A percentile compares a stretch with the other conserved stretches of the same genome.
Conservation (phyloP, 2,329 filamentous ascomycete genomes). For the Fusarium dimerum region DNA sequence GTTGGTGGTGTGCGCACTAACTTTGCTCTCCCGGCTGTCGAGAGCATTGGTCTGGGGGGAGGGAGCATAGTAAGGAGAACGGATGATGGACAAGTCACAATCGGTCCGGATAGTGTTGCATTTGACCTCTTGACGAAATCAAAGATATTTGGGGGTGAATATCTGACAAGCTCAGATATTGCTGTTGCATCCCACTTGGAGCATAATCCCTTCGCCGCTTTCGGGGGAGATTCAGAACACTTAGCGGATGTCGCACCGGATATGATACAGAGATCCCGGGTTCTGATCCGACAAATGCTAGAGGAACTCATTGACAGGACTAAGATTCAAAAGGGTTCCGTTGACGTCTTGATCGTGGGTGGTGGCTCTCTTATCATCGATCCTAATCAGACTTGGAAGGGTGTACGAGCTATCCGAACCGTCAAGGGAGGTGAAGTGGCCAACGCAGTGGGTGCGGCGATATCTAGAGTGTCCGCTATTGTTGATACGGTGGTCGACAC, state of each 20-base stretch:
- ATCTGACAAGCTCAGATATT: conserved; percentile 50
- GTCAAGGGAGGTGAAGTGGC: conserved; percentile 39
- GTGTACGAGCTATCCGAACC: conserved; percentile 38
- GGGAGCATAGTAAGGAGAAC: conserved; percentile 40
- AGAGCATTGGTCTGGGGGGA: conserved; percentile 35
- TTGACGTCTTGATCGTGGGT: conserved; percentile 35
- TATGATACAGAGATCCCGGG: conserved; percentile 23
- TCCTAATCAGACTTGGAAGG: conserved; percentile 33
- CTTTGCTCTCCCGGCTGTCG: conserved; percentile 12
- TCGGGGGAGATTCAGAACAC: conserved; percentile 2
- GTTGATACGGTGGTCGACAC: conserved; percentile 5
- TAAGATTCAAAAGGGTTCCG: conserved; percentile 28
- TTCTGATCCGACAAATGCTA: conserved; percentile 42
- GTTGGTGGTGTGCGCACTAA: conserved; percentile 12
- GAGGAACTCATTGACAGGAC: conserved; percentile 29
- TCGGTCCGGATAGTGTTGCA: conserved; percentile 54
- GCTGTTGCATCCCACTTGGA: conserved; percentile 42
- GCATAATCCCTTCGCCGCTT: conserved; percentile 19
- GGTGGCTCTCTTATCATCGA: conserved; percentile 47
- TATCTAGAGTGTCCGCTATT: conserved; percentile 39
- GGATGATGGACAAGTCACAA: conserved; percentile 34
- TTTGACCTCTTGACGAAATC: conserved; percentile 47
- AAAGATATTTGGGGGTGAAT: conserved; percentile 47
- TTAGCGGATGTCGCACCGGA: conserved; percentile 17
- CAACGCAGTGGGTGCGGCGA: conserved; percentile 51